Evolutionary conservation across 768 basidiomycete species (phyloP).

Genomic region (Melanogaster broomeanus): DNA sequence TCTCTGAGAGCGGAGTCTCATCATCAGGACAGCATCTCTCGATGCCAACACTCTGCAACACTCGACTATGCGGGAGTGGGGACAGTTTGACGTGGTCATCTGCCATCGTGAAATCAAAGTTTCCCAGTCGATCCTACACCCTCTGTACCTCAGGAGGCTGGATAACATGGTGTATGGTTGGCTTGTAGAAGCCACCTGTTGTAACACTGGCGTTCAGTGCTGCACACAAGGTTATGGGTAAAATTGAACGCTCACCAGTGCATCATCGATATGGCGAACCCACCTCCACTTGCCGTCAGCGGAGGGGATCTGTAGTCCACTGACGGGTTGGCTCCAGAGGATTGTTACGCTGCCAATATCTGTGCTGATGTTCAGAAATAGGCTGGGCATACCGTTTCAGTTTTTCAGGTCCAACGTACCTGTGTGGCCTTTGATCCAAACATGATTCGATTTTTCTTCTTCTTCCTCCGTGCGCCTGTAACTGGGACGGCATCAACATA

Average conservation of each 20-base stretch:
- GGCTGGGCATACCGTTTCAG: not conserved
- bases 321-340: constrained; percentile 60
- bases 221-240: not conserved
- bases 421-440: constrained; percentile 62
- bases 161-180: constrained; percentile 62
- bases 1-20: constrained; percentile 48
- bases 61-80: constrained; percentile 48
- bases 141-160: constrained; percentile 57
- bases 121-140: constrained; percentile 48
- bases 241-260: constrained; percentile 38
- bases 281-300: constrained; percentile 56
- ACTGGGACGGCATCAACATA: constrained; percentile 27
- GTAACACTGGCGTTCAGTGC: not conserved
- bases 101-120: constrained; percentile 56
- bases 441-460: constrained; percentile 49
- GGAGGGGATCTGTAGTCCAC: constrained; percentile 56
- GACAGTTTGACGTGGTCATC: constrained; percentile 50
- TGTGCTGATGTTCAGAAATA: constrained; percentile 41
- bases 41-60: constrained; percentile 47
- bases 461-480: constrained; percentile 52
- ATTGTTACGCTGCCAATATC: constrained; percentile 59
- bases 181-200: constrained; percentile 59
- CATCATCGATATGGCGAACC: constrained; percentile 59
- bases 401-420: constrained; percentile 33
- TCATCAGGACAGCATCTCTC: constrained; percentile 36